Evolutionary conservation across 345 rosid genomes (phyloP).

Genomic region (Litchi chinensis): DNA sequence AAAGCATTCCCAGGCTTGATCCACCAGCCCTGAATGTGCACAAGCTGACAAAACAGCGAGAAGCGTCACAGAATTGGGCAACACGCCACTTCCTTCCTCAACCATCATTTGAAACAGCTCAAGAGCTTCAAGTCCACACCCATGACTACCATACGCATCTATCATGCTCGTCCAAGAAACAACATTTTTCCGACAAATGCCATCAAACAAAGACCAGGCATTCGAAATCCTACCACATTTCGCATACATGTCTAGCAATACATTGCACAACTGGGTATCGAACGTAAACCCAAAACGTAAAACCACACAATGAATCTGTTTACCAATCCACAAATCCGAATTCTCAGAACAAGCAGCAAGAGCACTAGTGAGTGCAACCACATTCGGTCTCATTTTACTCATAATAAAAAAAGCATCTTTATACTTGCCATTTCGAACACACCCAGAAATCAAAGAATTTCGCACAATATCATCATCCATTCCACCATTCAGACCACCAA

Average conservation of each 20-base stretch:
- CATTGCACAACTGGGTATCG: constrained; percentile 71
- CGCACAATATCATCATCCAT: constrained; percentile 61
- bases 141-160: constrained; percentile 70
- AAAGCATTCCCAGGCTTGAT: constrained; percentile 58
- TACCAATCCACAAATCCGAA: constrained; percentile 61
- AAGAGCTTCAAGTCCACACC: constrained; percentile 60
- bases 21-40: constrained; percentile 72
- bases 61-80: constrained; percentile 72
- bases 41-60: constrained; percentile 82
- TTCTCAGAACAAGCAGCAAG: constrained; percentile 78
- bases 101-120: constrained; percentile 59
- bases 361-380: constrained; percentile 59
- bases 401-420: constrained; percentile 56
- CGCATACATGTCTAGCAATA: constrained; percentile 73
- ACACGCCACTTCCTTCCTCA: constrained; percentile 37
- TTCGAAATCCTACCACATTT: constrained; percentile 58
- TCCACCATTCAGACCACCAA: constrained; percentile 32
- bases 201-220: constrained; percentile 49
- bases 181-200: constrained; percentile 47
- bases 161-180: constrained; percentile 88
- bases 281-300: constrained; percentile 49
- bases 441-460: constrained; percentile 72
- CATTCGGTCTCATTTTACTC: constrained; percentile 53
- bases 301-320: constrained; percentile 70
- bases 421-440: constrained; percentile 52